A percentile compares a stretch with the other conserved stretches of the same genome.
These are phyloP conservation scores for Termitomyces sp. DNA, from an alignment of 1,284 basidiomycete genomes.

Conservation along the genomic window DNA sequence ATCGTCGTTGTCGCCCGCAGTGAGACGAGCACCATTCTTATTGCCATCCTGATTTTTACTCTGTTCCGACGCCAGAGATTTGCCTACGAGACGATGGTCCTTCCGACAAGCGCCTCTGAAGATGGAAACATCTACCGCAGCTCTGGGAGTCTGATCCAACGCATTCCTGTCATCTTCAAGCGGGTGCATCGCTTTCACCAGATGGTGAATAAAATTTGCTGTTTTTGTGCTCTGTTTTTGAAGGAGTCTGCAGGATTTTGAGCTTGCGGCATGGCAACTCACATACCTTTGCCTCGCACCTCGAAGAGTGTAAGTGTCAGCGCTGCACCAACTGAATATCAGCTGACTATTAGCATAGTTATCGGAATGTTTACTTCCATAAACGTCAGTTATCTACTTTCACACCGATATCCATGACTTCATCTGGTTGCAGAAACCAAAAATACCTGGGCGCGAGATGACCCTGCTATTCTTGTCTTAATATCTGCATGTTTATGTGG, in stretches of 20 bases:
- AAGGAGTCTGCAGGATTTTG: constrained; percentile 70
- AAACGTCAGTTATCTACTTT: constrained; percentile 57
- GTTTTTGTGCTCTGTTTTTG: background rate
- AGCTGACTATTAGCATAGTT: constrained; percentile 38
- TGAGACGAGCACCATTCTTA: constrained; percentile 15
- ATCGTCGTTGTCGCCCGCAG: constrained; percentile 38
- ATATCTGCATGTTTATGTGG: constrained; percentile 73
- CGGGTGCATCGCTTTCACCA: constrained; percentile 77
- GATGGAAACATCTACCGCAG: constrained; percentile 30
- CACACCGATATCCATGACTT: background rate
- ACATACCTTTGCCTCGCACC: constrained; percentile 89
- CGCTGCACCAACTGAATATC: constrained; percentile 1
- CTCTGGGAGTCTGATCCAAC: constrained; percentile 37
- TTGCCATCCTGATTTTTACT: constrained; percentile 26
- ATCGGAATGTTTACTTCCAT: constrained; percentile 89
- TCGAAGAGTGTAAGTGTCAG: constrained; percentile 73
- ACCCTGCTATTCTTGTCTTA: constrained; percentile 87
- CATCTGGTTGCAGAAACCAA: constrained; percentile 74
- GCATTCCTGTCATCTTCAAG: constrained; percentile 76
- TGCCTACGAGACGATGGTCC: constrained; percentile 46
- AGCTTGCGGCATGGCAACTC: constrained; percentile 89
- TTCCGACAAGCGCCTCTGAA: constrained; percentile 49
- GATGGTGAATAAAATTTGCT: constrained; percentile 54
- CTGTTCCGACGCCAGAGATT: constrained; percentile 36
- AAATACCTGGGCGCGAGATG: constrained; percentile 95